A percentile compares a stretch with the other conserved stretches of the same genome.
phyloP scores from a whole-genome alignment of 2,329 filamentous ascomycete genomes.

The Magnaporthiopsis rhizophila region DNA sequence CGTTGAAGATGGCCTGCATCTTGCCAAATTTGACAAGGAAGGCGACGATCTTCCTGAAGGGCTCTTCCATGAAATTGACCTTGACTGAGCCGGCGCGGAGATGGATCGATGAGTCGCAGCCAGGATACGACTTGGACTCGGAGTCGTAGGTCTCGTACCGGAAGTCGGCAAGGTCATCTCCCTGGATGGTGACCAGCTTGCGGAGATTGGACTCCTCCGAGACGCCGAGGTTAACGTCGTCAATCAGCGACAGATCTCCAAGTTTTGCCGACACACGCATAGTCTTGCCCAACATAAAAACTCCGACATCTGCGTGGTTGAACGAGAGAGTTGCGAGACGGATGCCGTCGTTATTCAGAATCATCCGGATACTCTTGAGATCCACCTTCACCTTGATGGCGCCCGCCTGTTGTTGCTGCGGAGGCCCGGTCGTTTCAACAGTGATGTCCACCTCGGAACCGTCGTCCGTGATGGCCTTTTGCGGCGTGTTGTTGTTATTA shows the following conservation, averaged over 20 bases:
- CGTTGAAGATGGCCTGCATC: slow-evolving; percentile 99
- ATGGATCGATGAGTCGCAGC: slow-evolving; percentile 87
- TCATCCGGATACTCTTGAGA: slow-evolving; percentile 84
- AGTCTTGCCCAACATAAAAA: slow-evolving; percentile 77
- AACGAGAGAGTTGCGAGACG: slow-evolving; percentile 86
- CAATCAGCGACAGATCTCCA: slow-evolving; percentile 79
- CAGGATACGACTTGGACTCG: slow-evolving; percentile 70
- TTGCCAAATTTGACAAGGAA: slow-evolving; percentile 98
- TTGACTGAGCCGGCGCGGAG: slow-evolving; percentile 91
- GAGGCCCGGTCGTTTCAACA: slow-evolving; percentile 21
- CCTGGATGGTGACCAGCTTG: slow-evolving; percentile 87
- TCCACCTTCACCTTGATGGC: slow-evolving; percentile 93
- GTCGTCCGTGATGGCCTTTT: slow-evolving; percentile 30
- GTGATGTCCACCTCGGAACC: slow-evolving; percentile 30
- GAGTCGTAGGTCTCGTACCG: slow-evolving; percentile 93
- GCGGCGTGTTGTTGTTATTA: slow-evolving; percentile 33
- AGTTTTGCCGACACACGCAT: slow-evolving; percentile 84
- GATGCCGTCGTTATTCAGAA: slow-evolving; percentile 96
- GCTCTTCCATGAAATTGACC: slow-evolving; percentile 93
- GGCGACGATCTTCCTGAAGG: slow-evolving; percentile 95
- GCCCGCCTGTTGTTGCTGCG: slow-evolving; percentile 42
- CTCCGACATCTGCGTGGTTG: slow-evolving; percentile 82
- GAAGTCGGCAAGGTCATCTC: slow-evolving; percentile 92
- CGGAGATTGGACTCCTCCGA: slow-evolving; percentile 72
- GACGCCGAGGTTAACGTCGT: slow-evolving; percentile 90